Evolutionary conservation across 345 rosid genomes (phyloP).

Genomic region (Lumnitzera racemosa): DNA sequence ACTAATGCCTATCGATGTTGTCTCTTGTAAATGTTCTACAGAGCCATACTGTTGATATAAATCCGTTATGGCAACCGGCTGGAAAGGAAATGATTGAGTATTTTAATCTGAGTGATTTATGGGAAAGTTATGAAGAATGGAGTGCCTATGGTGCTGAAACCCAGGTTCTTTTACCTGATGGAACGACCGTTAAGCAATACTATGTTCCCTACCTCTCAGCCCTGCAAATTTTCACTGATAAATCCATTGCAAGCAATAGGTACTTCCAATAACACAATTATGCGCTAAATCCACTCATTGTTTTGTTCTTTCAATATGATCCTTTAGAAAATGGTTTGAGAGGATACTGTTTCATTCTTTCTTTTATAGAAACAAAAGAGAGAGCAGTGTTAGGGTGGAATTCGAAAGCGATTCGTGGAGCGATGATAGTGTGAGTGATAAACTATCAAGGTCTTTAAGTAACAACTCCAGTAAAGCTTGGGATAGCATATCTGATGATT

Average conservation of each 20-base stretch:
- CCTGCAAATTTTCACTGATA: slow-evolving; percentile 51
- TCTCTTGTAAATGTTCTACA: slow-evolving; percentile 12
- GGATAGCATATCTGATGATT: slow-evolving; percentile 60
- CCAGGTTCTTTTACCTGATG: slow-evolving; percentile 20
- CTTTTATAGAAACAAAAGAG: slow-evolving; percentile 25
- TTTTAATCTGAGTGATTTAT: slow-evolving; percentile 58
- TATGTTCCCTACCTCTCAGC: slow-evolving; percentile 70
- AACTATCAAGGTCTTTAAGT: slow-evolving; percentile 53
- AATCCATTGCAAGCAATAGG: slow-evolving; percentile 38
- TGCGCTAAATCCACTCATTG: background rate
- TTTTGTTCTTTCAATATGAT: background rate
- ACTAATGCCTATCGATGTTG: background rate
- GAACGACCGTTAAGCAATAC: slow-evolving; percentile 43
- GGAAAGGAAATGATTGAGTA: slow-evolving; percentile 39
- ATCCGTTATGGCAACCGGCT: slow-evolving; percentile 43
- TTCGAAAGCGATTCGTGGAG: slow-evolving; percentile 56
- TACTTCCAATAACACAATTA: slow-evolving; percentile 3
- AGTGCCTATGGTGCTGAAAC: slow-evolving; percentile 67
- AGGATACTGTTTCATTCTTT: background rate
- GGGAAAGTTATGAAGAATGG: slow-evolving; percentile 64
- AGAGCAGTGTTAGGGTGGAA: slow-evolving; percentile 27
- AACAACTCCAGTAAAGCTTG: slow-evolving; percentile 51
- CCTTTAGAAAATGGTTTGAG: background rate
- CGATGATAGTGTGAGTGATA: slow-evolving; percentile 53
- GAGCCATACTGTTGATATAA: slow-evolving; percentile 39